Conservation (phyloP, 2,329 filamentous ascomycete species). For the Aspergillus awamori region DNA sequence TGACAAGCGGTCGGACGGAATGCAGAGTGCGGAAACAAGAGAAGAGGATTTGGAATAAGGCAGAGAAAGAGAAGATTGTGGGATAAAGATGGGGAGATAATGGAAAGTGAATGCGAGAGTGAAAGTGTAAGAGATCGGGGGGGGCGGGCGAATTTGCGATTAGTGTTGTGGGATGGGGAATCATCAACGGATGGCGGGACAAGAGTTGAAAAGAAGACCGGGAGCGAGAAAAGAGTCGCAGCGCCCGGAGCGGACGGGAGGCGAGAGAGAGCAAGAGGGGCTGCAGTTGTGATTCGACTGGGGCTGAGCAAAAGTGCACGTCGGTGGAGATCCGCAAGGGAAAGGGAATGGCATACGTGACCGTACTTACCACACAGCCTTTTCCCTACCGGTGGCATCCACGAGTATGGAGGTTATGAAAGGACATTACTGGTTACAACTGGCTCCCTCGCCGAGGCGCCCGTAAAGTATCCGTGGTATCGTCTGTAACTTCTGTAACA, state of each 20-base stretch:
- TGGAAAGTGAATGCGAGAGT: constrained; percentile 18
- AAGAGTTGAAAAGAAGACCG: constrained; percentile 28
- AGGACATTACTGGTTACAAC: too few relatives aligned
- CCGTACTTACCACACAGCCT: constrained; percentile 9
- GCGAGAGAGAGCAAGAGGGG: constrained; percentile 30
- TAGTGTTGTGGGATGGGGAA: constrained; percentile 30
- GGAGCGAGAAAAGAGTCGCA: constrained; percentile 22
- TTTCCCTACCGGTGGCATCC: background rate
- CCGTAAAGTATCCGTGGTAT: background rate
- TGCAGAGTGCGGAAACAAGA: constrained; percentile 24
- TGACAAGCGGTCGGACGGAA: constrained; percentile 24
- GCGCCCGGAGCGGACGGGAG: constrained; percentile 31
- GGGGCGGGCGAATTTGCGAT: constrained; percentile 20
- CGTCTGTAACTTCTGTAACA: constrained; percentile 16
- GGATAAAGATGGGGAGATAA: background rate
- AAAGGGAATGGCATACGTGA: constrained; percentile 9
- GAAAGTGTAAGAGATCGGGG: constrained; percentile 6
- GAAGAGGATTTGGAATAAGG: constrained; percentile 2
- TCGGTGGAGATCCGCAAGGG: constrained; percentile 24
- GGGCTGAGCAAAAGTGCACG: constrained; percentile 29
- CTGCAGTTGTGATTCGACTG: constrained; percentile 29
- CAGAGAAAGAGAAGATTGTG: constrained; percentile 19
- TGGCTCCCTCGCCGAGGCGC: background rate
- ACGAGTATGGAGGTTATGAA: background rate
- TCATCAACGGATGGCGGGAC: constrained; percentile 29